A percentile compares a stretch with the other conserved stretches of the same genome.
Conservation (phyloP, 129 eudicot genomes). For the Chrysanthemum seticuspe region DNA sequence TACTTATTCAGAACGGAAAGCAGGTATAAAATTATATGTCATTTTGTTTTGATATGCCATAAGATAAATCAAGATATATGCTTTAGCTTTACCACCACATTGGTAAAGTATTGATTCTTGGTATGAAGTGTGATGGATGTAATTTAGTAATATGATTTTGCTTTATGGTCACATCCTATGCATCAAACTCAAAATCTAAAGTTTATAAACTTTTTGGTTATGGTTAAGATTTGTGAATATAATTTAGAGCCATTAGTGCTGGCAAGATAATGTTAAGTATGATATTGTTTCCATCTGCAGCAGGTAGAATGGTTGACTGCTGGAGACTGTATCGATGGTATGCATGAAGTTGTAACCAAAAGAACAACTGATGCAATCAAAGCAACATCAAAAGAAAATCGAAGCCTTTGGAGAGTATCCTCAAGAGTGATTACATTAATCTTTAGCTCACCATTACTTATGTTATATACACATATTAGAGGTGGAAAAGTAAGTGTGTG, state of each 20-base stretch:
- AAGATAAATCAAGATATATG: not conserved
- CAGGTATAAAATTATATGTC: constrained; percentile 46
- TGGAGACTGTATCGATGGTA: constrained; percentile 92
- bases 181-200: not conserved
- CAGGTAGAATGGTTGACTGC: constrained; percentile 98
- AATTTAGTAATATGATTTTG: constrained; percentile 1
- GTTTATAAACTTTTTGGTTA: not conserved
- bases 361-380: constrained; percentile 71
- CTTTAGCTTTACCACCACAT: not conserved
- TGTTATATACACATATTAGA: too few species aligned
- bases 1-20: constrained; percentile 93
- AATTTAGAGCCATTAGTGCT: constrained; percentile 1
- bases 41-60: not conserved
- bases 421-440: constrained; percentile 56
- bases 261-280: constrained; percentile 6
- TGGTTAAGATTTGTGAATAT: constrained; percentile 4
- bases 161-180: not conserved
- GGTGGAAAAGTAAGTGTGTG: too few species aligned
- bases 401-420: constrained; percentile 52
- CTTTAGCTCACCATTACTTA: not conserved
- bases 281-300: not conserved
- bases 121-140: not conserved
- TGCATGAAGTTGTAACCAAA: constrained; percentile 91
- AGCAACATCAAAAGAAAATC: constrained; percentile 69
- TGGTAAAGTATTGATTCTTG: not conserved